Conservation (phyloP, 768 basidiomycete genomes). For the Mycena olivaceomarginata region DNA sequence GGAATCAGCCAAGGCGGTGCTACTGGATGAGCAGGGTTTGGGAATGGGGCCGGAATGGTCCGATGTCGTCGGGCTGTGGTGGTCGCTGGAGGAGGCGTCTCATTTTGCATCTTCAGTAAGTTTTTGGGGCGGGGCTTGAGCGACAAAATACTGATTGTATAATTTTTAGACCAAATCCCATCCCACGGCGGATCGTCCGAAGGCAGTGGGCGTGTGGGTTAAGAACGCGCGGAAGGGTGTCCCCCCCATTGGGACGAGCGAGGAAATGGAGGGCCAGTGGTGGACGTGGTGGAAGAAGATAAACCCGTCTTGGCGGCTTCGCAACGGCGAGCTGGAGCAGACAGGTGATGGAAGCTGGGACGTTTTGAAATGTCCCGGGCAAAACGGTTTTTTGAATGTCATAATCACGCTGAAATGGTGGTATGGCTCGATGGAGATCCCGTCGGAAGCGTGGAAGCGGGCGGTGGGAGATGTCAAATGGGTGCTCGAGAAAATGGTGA, state of each 20-base stretch:
- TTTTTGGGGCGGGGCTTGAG: too few species aligned
- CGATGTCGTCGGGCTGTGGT: neutral
- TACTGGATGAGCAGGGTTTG: neutral
- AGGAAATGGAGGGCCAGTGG: neutral
- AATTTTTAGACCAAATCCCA: neutral
- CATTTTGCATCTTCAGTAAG: neutral
- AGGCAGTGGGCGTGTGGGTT: neutral
- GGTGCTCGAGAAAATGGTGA: neutral
- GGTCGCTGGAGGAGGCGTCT: neutral
- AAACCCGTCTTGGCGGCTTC: slow-evolving; percentile 10
- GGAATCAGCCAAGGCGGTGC: neutral
- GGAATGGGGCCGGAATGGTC: slow-evolving; percentile 1
- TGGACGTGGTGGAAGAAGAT: slow-evolving; percentile 12
- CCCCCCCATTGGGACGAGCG: neutral
- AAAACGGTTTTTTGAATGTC: slow-evolving; percentile 16
- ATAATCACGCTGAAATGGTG: slow-evolving; percentile 20
- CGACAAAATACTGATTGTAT: too few species aligned
- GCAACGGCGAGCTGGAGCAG: slow-evolving; percentile 4
- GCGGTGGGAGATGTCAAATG: slow-evolving; percentile 7
- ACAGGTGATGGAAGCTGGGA: slow-evolving; percentile 17
- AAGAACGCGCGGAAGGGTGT: neutral
- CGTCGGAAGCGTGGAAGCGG: neutral
- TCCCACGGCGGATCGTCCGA: neutral
- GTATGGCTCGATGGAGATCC: neutral
- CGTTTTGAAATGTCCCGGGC: slow-evolving; percentile 9